Evolutionary conservation across 1,139 yeast species (phyloP), one percentile per base, ranked within the genome.

Genomic region (Suhomyces panamericanus): DNA sequence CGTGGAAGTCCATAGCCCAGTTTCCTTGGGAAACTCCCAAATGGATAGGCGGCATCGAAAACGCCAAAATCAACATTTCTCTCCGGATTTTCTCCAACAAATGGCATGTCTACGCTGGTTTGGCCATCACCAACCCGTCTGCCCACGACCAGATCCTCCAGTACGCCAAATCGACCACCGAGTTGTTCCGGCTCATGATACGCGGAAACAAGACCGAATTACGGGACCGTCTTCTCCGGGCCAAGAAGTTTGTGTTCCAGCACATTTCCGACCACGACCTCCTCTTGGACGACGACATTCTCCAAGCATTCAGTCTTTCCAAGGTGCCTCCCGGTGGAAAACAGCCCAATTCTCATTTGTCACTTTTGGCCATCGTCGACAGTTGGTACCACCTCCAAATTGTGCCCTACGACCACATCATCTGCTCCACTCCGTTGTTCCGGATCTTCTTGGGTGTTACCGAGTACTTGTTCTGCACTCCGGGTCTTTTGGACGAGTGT

Each of bases 91-190:
- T 77, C 64, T 83, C 96, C 27, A 93, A 91, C 67, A 90, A 91
- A 65, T 93, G 97, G 96, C 99, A 93, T 60, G 99, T 93, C 20
- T 93, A 93, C 61, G 99, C 99, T 5, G 99, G 99, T 0, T 73
- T 93, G 56, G 97, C 98, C 10, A 91, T 93, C 50, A 87, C 96
- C 3, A 93, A 93, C 60, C 97, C 97, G 0, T 81, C 93, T 26
- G 98, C 99, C 0, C 97, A 91, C 59, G 80, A 78, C 33, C 99
- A 93, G 65, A 86, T 95, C 16, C 73, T 88, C 49, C 98, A 91
- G 62, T 93, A 91, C 61, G 87, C 98, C 2, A 78, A 81, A 40
- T 87, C 96, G 2, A 85, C 87, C 1, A 85, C 95, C 0, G 95
- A 87, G 44, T 70, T 93, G 39, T 91, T 86, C 63, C 81, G 91